A percentile compares a stretch with the other conserved stretches of the same genome.
phyloP scores from a whole-genome alignment of 2,329 filamentous ascomycete species.

The Stagonosporopsis vannaccii region DNA sequence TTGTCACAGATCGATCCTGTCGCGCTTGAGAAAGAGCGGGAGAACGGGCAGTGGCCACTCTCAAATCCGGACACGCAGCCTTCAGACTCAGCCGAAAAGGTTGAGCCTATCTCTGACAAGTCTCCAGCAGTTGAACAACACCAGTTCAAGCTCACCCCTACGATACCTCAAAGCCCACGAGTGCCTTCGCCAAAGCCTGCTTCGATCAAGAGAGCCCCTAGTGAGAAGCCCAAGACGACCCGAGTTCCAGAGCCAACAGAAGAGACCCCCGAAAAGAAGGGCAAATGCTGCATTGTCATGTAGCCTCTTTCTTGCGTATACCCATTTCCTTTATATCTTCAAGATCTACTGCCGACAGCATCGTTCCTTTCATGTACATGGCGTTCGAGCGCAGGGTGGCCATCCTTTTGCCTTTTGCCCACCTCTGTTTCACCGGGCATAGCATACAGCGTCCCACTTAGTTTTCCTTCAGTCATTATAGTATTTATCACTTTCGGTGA shows the following conservation, averaged over 20 bases:
- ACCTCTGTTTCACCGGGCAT: constrained; percentile 30
- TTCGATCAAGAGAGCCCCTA: constrained; percentile 33
- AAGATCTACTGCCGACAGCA: constrained; percentile 31
- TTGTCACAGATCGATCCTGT: constrained; percentile 42
- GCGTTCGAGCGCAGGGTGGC: constrained; percentile 27
- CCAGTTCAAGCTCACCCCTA: constrained; percentile 58
- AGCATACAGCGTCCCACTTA: constrained; percentile 41
- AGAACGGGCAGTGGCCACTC: constrained; percentile 46
- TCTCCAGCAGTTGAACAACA: constrained; percentile 52
- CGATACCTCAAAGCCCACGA: constrained; percentile 46
- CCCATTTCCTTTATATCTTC: constrained; percentile 30
- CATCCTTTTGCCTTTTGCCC: constrained; percentile 19
- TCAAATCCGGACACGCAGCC: constrained; percentile 40
- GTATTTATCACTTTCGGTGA: background rate
- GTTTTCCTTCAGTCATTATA: constrained; percentile 27
- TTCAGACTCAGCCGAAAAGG: constrained; percentile 31
- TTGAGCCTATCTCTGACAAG: constrained; percentile 32
- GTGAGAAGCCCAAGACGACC: constrained; percentile 52
- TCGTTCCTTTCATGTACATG: constrained; percentile 37
- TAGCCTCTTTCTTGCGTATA: constrained; percentile 52
- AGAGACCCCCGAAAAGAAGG: constrained; percentile 66
- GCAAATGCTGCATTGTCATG: constrained; percentile 79
- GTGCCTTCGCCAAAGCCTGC: constrained; percentile 37
- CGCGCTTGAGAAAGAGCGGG: constrained; percentile 38
- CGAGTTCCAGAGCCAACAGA: constrained; percentile 63